Base-by-base conservation (phyloP, 371 early-diverging fungal species). In the Zopfochytrium polystomum region DNA sequence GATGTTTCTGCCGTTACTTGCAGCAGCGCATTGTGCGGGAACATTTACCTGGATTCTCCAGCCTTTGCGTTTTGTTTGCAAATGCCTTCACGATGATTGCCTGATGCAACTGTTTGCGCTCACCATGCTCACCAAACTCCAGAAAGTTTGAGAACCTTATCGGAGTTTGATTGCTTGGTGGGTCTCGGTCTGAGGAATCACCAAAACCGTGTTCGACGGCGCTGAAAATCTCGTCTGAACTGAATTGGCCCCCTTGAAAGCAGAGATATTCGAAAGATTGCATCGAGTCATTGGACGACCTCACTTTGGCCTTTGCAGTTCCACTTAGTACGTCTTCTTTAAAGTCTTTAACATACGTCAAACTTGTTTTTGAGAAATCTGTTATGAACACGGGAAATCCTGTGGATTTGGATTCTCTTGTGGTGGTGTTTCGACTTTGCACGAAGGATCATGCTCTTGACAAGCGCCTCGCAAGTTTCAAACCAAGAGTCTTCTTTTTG, bases 311-410 rank as follows among this genome's bases (percentile, higher is more conserved):
- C 66, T 66, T 42, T 25, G 3, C 18, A n/a, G 2, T 1, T 1
- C 33, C 29, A 18, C 50, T 7, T 34, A 29, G 3, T 52, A 30
- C 44, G 6, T 31, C 3, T 25, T 20, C 34, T n/a, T 31, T 27
- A 42, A 51, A 32, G 29, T 52, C 32, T 31, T 20, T 4, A 38
- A 52, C 3, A 44, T 32, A 77, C 81, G 62, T 81, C 78, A 62
- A 72, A 76, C 33, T 60, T 58, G 52, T 62, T 68, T 45, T 71
- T 72, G 27, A 73, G 43, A 52, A 58, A 56, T 15, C 80, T 67
- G 52, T 81, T 81, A 48, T 79, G 78, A 0, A 81, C 35, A 22
- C 71, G 53, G 2, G 76, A 74, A 25, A 79, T 76, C 6, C 78
- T 52, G 51, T 81, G 79, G 9, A 80, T 72, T 46, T 75, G 77